Evolutionary conservation across 208 protist species (phyloP).

Genomic region (Baffinella frigidus): DNA sequence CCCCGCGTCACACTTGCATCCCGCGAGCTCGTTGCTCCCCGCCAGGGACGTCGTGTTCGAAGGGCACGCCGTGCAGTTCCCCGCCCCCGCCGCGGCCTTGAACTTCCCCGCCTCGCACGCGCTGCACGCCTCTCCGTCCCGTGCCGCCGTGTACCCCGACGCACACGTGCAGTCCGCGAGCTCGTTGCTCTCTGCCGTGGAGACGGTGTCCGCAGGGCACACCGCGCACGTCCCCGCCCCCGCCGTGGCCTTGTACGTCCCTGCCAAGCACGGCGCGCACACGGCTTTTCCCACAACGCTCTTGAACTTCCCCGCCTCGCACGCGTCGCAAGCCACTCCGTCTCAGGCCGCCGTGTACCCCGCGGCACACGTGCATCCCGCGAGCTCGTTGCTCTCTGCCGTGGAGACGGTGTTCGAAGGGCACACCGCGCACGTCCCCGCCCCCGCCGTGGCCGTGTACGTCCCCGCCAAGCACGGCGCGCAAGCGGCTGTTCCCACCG

Average conservation of each 20-base stretch:
- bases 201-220: background rate
- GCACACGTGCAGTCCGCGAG: background rate
- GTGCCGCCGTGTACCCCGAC: background rate
- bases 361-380: background rate
- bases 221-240: background rate
- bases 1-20: background rate
- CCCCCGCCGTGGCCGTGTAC: background rate
- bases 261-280: background rate
- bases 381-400: background rate
- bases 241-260: background rate
- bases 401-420: background rate
- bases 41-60: background rate
- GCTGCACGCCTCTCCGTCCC: no score
- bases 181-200: background rate
- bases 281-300: background rate
- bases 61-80: background rate
- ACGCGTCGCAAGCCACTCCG: background rate
- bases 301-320: background rate
- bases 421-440: no score
- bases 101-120: constrained; percentile 23
- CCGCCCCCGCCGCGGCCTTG: background rate
- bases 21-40: background rate
- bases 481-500: background rate
- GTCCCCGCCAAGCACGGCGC: background rate
- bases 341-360: background rate